Evolutionary conservation across 2,329 filamentous ascomycete genomes (phyloP).

Genomic region (Colletotrichum sp.): DNA sequence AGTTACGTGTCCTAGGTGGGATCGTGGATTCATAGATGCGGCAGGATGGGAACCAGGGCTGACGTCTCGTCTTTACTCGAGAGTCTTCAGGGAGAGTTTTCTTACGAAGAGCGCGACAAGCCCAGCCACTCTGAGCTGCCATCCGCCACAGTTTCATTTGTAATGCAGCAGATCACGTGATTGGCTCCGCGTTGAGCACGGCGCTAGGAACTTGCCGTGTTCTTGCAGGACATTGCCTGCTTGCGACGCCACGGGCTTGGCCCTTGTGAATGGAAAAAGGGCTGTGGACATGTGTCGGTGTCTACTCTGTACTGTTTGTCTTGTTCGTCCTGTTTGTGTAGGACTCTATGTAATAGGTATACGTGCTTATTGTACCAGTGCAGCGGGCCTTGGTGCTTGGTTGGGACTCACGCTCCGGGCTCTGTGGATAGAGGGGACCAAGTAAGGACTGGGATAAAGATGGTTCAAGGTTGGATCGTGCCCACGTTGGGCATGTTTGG

Average conservation of each 20-base stretch:
- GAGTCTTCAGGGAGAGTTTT: background rate
- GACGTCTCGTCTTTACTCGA: background rate
- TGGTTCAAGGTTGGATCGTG: background rate
- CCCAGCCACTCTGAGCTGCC: background rate
- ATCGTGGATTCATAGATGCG: background rate
- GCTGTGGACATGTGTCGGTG: too few relatives aligned
- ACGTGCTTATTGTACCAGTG: too few relatives aligned
- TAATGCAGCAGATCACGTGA: background rate
- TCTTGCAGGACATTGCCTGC: background rate
- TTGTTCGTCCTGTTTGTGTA: too few relatives aligned
- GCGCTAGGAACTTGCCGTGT: conserved; percentile 1
- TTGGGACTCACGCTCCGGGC: background rate
- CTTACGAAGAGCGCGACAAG: background rate
- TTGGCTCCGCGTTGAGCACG: background rate
- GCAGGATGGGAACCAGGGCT: background rate
- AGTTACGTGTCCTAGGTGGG: background rate
- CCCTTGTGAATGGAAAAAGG: background rate
- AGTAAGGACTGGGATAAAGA: background rate
- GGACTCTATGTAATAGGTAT: too few relatives aligned
- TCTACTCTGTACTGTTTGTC: too few relatives aligned
- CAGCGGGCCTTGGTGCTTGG: too few relatives aligned
- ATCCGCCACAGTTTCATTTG: background rate
- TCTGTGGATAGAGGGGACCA: background rate
- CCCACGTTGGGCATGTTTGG: background rate
- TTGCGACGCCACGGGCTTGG: background rate